Conservation (phyloP, 257 asterid species). For the Fraxinus americana region DNA sequence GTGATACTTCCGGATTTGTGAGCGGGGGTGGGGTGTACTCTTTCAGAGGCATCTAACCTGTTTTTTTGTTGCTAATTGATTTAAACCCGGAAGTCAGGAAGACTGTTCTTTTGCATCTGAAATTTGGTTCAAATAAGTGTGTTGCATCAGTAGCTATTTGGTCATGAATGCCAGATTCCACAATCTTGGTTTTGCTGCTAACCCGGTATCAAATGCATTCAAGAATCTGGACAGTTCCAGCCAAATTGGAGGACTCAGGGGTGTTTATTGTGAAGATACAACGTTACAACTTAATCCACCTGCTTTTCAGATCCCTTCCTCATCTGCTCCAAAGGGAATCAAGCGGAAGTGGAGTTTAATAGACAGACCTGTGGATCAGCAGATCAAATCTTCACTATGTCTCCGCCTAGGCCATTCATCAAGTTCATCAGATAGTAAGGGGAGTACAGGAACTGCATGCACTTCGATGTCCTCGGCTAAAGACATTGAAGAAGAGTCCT, state of each 20-base stretch:
- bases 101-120: slow-evolving; percentile 64
- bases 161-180: slow-evolving; percentile 78
- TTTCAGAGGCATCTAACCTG: slow-evolving; percentile 66
- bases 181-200: slow-evolving; percentile 67
- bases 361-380: slow-evolving; percentile 45
- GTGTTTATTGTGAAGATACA: slow-evolving; percentile 60
- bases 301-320: slow-evolving; percentile 42
- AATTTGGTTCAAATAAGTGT: slow-evolving; percentile 49
- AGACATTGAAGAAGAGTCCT: slow-evolving; percentile 79
- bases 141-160: slow-evolving; percentile 42
- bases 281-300: slow-evolving; percentile 74
- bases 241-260: slow-evolving; percentile 51
- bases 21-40: slow-evolving; percentile 89
- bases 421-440: slow-evolving; percentile 94
- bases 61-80: slow-evolving; percentile 47
- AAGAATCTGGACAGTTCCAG: slow-evolving; percentile 64
- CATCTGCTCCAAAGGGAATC: slow-evolving; percentile 55
- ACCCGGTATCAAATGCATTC: slow-evolving; percentile 58
- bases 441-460: slow-evolving; percentile 87
- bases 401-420: slow-evolving; percentile 83
- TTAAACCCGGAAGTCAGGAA: slow-evolving; percentile 81
- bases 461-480: slow-evolving; percentile 82
- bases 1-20: slow-evolving; percentile 96
- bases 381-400: slow-evolving; percentile 45
- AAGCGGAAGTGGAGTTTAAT: slow-evolving; percentile 69